These are phyloP conservation scores for Pseudofabraea citricarpa DNA, from an alignment of 2,329 filamentous ascomycete species.

Conservation along the genomic window DNA sequence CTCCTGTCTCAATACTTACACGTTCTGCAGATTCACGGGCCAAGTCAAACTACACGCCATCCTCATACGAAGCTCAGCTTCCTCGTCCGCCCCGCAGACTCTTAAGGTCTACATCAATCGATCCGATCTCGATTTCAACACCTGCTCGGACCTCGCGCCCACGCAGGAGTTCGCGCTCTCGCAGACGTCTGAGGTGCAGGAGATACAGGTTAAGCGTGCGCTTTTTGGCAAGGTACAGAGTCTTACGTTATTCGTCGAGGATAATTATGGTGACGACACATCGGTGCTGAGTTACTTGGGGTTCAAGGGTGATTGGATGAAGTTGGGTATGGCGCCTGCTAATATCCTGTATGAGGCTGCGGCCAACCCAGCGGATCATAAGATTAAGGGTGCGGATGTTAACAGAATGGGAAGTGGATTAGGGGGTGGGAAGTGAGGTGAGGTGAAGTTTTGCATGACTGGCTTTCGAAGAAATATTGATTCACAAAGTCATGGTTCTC, in stretches of 20 bases:
- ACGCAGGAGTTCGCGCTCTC: slow-evolving; percentile 75
- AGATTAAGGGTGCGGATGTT: slow-evolving; percentile 51
- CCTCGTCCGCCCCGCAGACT: slow-evolving; percentile 69
- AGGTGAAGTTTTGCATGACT: slow-evolving; percentile 30
- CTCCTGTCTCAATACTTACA: neutral
- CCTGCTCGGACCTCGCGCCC: slow-evolving; percentile 63
- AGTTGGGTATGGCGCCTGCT: slow-evolving; percentile 73
- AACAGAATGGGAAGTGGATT: slow-evolving; percentile 53
- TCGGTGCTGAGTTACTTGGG: slow-evolving; percentile 78
- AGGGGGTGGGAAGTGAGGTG: slow-evolving; percentile 30
- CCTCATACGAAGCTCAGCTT: slow-evolving; percentile 73
- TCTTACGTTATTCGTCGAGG: slow-evolving; percentile 81
- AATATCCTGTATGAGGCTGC: slow-evolving; percentile 92
- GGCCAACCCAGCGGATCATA: slow-evolving; percentile 85
- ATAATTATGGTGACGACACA: slow-evolving; percentile 80
- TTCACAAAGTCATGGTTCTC: slow-evolving; percentile 40
- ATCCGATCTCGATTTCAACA: slow-evolving; percentile 78
- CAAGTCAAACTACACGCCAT: slow-evolving; percentile 91
- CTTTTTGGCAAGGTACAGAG: slow-evolving; percentile 82
- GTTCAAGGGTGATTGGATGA: slow-evolving; percentile 93
- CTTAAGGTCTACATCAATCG: slow-evolving; percentile 86
- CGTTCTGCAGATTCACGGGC: slow-evolving; percentile 74
- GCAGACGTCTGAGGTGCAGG: slow-evolving; percentile 77
- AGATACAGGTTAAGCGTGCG: slow-evolving; percentile 82
- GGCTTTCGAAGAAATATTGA: too few species aligned